Evolutionary conservation across 345 rosid genomes (phyloP).

Genomic region (Syzygium oleosum): DNA sequence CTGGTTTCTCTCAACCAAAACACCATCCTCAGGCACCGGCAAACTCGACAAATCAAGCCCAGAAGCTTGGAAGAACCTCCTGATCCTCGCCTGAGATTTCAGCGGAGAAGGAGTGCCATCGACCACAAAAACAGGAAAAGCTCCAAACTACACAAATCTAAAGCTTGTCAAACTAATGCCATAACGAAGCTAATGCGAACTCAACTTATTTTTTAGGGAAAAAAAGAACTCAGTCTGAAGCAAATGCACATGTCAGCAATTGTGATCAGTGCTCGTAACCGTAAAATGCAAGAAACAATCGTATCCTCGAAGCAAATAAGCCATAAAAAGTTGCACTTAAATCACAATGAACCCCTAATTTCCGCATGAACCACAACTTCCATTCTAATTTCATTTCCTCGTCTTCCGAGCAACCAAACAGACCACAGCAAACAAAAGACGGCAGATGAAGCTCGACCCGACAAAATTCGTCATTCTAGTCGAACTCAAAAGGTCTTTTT

Average conservation of each 20-base stretch:
- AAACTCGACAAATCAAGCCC: slow-evolving; percentile 38
- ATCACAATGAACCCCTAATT: not conserved
- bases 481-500: not conserved
- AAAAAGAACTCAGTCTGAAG: not conserved
- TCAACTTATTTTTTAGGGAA: not conserved
- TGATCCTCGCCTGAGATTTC: slow-evolving; percentile 65
- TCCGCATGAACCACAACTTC: not conserved
- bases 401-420: not conserved
- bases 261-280: not conserved
- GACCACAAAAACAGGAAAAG: slow-evolving; percentile 71
- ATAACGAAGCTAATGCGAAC: not conserved
- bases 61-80: slow-evolving; percentile 47
- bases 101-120: slow-evolving; percentile 88
- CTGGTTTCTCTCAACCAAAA: slow-evolving; percentile 60
- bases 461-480: not conserved
- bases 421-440: not conserved
- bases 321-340: not conserved
- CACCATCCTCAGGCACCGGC: slow-evolving; percentile 34
- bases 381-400: not conserved
- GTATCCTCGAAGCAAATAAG: not conserved
- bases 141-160: slow-evolving; percentile 63
- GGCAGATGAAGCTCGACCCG: not conserved
- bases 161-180: not conserved
- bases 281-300: not conserved
- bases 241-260: not conserved